Evolutionary conservation across 78 protist species (phyloP).

Genomic region (Acrasis kona): DNA sequence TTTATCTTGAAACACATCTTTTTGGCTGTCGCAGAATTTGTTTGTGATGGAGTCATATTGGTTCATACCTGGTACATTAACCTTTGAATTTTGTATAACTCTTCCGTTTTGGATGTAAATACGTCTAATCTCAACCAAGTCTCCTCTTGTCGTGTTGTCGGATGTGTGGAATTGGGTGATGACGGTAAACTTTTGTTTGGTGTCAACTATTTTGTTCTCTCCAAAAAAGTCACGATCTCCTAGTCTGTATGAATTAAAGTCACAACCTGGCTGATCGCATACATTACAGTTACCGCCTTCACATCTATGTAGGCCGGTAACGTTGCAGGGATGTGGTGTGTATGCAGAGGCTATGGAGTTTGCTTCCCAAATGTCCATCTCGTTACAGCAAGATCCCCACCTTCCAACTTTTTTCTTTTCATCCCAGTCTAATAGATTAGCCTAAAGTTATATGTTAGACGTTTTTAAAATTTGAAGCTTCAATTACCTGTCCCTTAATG

Average conservation of each 20-base stretch:
- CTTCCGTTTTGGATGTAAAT: slow-evolving; percentile 47
- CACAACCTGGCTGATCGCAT: slow-evolving; percentile 63
- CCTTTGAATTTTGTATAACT: slow-evolving; percentile 8
- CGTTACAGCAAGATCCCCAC: too few relatives aligned
- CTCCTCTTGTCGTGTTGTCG: slow-evolving; percentile 46
- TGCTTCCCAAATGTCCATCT: slow-evolving; percentile 70
- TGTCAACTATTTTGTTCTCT: slow-evolving; percentile 27
- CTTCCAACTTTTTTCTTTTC: too few relatives aligned
- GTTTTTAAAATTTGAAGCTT: too few relatives aligned
- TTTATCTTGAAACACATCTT: slow-evolving; percentile 22
- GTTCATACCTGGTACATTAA: slow-evolving; percentile 7
- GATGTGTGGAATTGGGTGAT: slow-evolving; percentile 56
- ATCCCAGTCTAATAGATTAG: too few relatives aligned
- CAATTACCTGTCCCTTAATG: slow-evolving; percentile 45
- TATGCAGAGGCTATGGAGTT: slow-evolving; percentile 43
- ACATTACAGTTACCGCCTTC: slow-evolving; percentile 18
- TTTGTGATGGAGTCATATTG: slow-evolving; percentile 20
- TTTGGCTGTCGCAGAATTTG: slow-evolving; percentile 33
- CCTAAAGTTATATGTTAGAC: too few relatives aligned
- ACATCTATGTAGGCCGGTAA: slow-evolving; percentile 9
- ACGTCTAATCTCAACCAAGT: slow-evolving; percentile 38
- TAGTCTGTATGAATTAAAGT: slow-evolving; percentile 48
- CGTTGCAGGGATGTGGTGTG: slow-evolving; percentile 52
- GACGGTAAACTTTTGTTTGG: slow-evolving; percentile 41
- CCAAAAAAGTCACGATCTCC: slow-evolving; percentile 64